phyloP scores from a whole-genome alignment of 805 yeast species.

The Ogataea nitratoaversa region DNA sequence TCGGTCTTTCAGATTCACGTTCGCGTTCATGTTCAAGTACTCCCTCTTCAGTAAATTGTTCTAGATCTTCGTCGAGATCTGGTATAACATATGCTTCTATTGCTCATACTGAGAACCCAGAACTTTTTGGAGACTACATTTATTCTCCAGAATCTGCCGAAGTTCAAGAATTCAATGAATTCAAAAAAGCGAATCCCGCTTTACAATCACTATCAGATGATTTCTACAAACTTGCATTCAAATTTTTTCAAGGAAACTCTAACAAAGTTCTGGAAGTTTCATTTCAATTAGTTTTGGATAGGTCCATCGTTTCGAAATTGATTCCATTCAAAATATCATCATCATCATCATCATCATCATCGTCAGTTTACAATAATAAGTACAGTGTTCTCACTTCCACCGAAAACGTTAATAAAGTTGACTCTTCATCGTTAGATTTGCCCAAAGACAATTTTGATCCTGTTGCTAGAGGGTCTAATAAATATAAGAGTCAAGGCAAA shows the following conservation, averaged over 20 bases:
- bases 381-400: not conserved
- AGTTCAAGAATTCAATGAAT: constrained; percentile 30
- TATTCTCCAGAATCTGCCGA: constrained; percentile 24
- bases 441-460: not conserved
- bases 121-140: constrained; percentile 6
- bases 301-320: not conserved
- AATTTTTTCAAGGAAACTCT: constrained; percentile 42
- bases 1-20: no score
- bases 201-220: constrained; percentile 34
- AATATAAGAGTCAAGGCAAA: not conserved
- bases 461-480: not conserved
- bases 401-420: not conserved
- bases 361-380: not conserved
- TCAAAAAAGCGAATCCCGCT: constrained; percentile 31
- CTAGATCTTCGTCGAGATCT: not conserved
- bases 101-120: not conserved
- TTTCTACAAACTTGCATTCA: constrained; percentile 37
- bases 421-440: not conserved
- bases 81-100: not conserved
- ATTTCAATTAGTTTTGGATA: constrained; percentile 21
- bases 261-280: constrained; percentile 35
- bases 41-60: not conserved
- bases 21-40: no score
- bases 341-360: no score
- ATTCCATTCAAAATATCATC: no score